Conservation (phyloP, 257 asterid genomes). For the Cordia subcordata region DNA sequence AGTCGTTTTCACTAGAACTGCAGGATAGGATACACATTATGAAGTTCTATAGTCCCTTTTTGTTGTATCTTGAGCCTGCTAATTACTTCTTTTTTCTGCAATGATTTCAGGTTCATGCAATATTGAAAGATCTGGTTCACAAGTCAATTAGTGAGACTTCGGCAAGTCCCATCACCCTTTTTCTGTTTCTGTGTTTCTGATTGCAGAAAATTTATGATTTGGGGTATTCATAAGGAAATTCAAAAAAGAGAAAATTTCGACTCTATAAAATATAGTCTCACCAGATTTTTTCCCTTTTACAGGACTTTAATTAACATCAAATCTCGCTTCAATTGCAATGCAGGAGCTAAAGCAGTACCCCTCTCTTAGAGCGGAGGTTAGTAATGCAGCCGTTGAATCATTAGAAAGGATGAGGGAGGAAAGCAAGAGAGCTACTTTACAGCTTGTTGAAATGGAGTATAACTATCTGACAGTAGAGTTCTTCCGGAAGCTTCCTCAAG, state of each 20-base stretch:
- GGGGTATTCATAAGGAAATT: too few species aligned
- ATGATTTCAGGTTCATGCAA: conserved; percentile 69
- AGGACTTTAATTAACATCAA: too few species aligned
- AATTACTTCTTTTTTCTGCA: neutral
- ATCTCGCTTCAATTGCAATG: neutral
- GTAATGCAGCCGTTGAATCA: conserved; percentile 80
- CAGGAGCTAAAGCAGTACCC: conserved; percentile 99
- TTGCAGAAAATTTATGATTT: neutral
- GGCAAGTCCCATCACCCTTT: conserved; percentile 35
- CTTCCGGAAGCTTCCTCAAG: conserved; percentile 98
- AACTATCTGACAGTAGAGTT: conserved; percentile 92
- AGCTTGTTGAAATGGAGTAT: conserved; percentile 93
- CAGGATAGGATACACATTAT: too few species aligned
- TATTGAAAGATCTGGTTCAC: conserved; percentile 87
- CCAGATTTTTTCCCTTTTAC: too few species aligned
- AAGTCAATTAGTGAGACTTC: conserved; percentile 81
- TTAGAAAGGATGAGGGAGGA: conserved; percentile 94
- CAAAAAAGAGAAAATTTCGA: too few species aligned
- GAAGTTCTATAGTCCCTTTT: too few species aligned
- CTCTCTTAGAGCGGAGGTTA: conserved; percentile 85
- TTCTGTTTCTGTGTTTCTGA: neutral
- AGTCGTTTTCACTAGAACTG: too few species aligned
- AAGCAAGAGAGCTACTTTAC: conserved; percentile 87
- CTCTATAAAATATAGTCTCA: too few species aligned
- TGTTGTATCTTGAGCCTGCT: neutral